Conservation (phyloP, 805 yeast species). For the Metschnikowia anglica region DNA sequence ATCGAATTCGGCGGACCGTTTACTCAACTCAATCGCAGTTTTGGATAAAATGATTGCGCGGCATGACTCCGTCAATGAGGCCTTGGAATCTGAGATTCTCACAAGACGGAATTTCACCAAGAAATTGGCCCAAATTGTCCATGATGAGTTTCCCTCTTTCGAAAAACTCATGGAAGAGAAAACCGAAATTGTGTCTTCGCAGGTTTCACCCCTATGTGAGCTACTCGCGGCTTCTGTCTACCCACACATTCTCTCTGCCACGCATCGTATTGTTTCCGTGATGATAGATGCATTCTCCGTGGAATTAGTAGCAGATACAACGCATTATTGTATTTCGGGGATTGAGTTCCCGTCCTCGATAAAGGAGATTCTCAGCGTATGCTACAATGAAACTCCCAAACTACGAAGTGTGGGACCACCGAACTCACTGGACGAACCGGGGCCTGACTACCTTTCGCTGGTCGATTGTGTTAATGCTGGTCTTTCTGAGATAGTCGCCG, state of each 20-base stretch:
- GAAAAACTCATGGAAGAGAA: constrained; percentile 22
- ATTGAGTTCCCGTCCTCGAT: constrained; percentile 37
- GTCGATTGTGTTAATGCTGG: constrained; percentile 35
- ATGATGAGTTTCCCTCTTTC: constrained; percentile 20
- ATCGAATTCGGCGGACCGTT: no score
- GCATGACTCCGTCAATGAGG: constrained; percentile 28
- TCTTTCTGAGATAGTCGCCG: constrained; percentile 30
- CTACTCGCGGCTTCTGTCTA: constrained; percentile 22
- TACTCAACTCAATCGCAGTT: not conserved
- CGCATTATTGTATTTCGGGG: constrained; percentile 32
- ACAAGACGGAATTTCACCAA: constrained; percentile 25
- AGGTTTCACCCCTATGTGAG: constrained; percentile 30
- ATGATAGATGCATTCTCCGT: constrained; percentile 30
- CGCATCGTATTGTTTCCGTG: constrained; percentile 17
- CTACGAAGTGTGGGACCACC: not conserved
- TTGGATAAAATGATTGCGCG: constrained; percentile 17
- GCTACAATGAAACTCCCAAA: constrained; percentile 23
- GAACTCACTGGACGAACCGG: not conserved
- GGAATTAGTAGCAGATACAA: constrained; percentile 18
- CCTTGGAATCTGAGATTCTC: constrained; percentile 23
- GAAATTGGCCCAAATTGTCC: constrained; percentile 17
- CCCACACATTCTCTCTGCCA: constrained; percentile 23
- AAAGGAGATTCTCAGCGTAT: constrained; percentile 29
- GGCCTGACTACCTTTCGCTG: constrained; percentile 14
- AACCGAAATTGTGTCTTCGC: constrained; percentile 28